Base-by-base conservation (phyloP, 805 yeast genomes). In the Komagataella populi region DNA sequence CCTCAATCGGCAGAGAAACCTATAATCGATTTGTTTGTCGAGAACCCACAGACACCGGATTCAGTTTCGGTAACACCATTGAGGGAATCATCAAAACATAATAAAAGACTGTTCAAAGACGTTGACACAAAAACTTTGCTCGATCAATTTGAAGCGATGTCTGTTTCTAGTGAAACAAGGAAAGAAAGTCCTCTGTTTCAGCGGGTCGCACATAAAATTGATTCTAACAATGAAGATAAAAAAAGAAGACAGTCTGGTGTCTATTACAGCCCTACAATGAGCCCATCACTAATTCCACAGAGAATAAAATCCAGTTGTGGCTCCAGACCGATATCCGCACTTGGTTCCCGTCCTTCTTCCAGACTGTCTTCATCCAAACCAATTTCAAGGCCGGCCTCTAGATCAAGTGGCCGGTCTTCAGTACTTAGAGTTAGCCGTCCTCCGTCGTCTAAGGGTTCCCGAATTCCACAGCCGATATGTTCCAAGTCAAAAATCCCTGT, bases 1-100 rank as follows among this genome's bases (percentile, higher is more conserved):
- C 64, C 66, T 4, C 54, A 56, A 4, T 60, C 64, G 5, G 59
- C 63, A 2, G 57, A 54, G 49, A 60, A 58, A 48, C 54, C 67
- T 69, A 17, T 44, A 16, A 6, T 22, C 22, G 17, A 17, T 6
- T 12, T 20, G 50, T 23, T 23, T 23, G 46, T 16, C 14, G n/a
- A 30, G 4, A 30, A 30, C n/a, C 39, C 39, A 8, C 39, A 30
- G 14, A 30, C 39, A 14, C 39, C 39, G 2, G 39, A 30, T 30
- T 30, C 39, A 30, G 39, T 30, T 30, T 30, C 39, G 39, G 39
- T 30, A n/a, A 30, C 39, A 30, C 39, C 39, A 10, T 30, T 30
- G 63, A 67, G 4, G 78, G 48, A 52, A 12, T 30, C 23, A 12
- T 23, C 8, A 14, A 50, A 45, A 36, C 50, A 52, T 30, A 50